These are phyloP conservation scores for Gossypium davidsonii DNA, from an alignment of 441 rosid species.

Conservation along the genomic window DNA sequence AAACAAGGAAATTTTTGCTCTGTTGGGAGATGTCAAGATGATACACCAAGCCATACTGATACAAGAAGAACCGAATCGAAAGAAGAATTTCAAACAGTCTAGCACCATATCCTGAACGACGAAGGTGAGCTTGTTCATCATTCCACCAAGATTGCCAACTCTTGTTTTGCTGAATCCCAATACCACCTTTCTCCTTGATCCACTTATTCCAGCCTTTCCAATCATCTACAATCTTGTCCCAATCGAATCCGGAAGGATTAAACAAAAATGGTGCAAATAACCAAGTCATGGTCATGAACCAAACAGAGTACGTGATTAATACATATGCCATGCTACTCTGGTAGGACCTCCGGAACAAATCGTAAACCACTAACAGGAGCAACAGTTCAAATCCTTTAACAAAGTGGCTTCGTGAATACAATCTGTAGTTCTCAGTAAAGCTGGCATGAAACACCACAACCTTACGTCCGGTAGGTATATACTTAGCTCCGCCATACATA, in stretches of 20 bases:
- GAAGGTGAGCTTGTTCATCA: conserved; percentile 88
- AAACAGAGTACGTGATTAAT: conserved; percentile 77
- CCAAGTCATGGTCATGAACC: conserved; percentile 98
- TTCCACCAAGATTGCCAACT: conserved; percentile 99
- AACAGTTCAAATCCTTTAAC: conserved; percentile 83
- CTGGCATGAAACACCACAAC: conserved; percentile 91
- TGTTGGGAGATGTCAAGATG: conserved; percentile 90
- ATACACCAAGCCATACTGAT: conserved; percentile 97
- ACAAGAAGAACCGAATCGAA: conserved; percentile 80
- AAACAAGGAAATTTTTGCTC: conserved; percentile 78
- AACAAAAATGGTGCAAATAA: conserved; percentile 90
- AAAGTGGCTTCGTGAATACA: conserved; percentile 92
- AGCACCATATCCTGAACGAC: conserved; percentile 66
- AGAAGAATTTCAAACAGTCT: conserved; percentile 69
- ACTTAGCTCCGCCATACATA: conserved; percentile 88
- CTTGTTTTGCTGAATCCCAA: conserved; percentile 88
- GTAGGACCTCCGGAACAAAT: conserved; percentile 74
- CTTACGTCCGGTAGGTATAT: conserved; percentile 93
- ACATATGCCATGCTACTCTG: conserved; percentile 86
- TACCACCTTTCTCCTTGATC: conserved; percentile 96
- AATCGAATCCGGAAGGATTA: conserved; percentile 81
- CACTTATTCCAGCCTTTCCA: conserved; percentile 99
- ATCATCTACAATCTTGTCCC: conserved; percentile 88
- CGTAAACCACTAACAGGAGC: conserved; percentile 74
- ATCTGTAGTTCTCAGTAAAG: conserved; percentile 86